Percentiles rank a stretch among this genome's conserved stretches.
These are phyloP conservation scores for Solanum bukasovii DNA, from an alignment of 257 asterid species.

Conservation along the genomic window DNA sequence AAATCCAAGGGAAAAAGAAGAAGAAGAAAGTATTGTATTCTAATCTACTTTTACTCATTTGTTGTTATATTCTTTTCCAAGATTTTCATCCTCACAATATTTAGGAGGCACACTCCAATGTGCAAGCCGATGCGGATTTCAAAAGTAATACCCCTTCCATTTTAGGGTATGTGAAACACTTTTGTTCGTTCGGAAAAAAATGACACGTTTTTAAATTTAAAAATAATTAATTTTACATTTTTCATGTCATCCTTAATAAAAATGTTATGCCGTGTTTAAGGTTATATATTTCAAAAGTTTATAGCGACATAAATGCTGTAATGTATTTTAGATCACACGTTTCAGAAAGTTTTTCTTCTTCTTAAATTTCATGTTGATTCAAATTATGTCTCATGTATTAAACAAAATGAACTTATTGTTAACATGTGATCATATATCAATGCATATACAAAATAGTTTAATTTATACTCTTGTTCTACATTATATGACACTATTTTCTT, in stretches of 20 bases:
- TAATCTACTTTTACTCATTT: neutral
- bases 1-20: neutral
- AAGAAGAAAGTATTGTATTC: neutral
- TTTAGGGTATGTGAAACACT: neutral
- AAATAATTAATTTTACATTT: no score
- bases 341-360: no score
- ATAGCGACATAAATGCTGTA: neutral
- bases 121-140: neutral
- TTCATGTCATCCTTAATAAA: no score
- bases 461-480: neutral
- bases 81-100: neutral
- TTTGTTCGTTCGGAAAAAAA: neutral
- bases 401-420: neutral
- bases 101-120: neutral
- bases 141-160: neutral
- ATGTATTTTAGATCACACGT: neutral
- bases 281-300: neutral
- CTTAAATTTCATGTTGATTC: no score
- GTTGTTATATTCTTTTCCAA: neutral
- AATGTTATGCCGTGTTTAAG: neutral
- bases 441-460: neutral
- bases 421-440: neutral
- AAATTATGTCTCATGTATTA: neutral
- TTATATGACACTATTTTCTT: neutral
- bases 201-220: no score